Base-by-base conservation (phyloP, 164 flowering plant species). In the Tetracentron sinense region DNA sequence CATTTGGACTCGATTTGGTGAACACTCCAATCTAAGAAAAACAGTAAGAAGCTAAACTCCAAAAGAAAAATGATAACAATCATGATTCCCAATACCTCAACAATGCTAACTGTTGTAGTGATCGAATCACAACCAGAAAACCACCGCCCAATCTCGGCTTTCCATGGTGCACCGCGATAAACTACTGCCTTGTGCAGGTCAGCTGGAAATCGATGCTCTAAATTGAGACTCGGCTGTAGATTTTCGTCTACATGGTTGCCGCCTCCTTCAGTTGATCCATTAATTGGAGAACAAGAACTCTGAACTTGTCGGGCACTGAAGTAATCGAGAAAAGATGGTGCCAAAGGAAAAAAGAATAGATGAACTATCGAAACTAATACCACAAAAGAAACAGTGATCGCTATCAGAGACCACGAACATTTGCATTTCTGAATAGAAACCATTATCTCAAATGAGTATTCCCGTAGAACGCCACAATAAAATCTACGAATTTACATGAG, bases 121-220 rank as follows among this genome's bases (percentile, higher is more conserved):
- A 75, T 55, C 2, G 85, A 55, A 80, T 89, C 83, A 69, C 98
- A 94, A 19, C 88, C 83, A 64, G 86, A 80, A 69, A 93, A 80
- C 98, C 98, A 93, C 62, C 73, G 76, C 4, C 98, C 98, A 51
- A 94, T 86, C 67, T 89, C 81, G 25, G 86, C 82, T 70, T 77
- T 86, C 98, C 98, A 94, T 2, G 92, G 89, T 48, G 97, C 95
- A 66, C 86, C 89, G 22, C 75, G 85, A 71, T 86, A 90, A 60
- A 74, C 79, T 55, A 89, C 96, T n/a, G 88, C 87, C 12, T 75
- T 71, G 71, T 82, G 90, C 17, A 61, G 66, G 58, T 87, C 88
- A 61, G 82, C 61, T 0, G 88, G 87, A 77, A 82, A 87, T 66
- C 49, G 65, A 10, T 53, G 49, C 65, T 72, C 78, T 56, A 83